A percentile compares a stretch with the other conserved stretches of the same genome.
Evolutionary conservation across 805 yeast genomes (phyloP).

Genomic region (Candida orba): DNA sequence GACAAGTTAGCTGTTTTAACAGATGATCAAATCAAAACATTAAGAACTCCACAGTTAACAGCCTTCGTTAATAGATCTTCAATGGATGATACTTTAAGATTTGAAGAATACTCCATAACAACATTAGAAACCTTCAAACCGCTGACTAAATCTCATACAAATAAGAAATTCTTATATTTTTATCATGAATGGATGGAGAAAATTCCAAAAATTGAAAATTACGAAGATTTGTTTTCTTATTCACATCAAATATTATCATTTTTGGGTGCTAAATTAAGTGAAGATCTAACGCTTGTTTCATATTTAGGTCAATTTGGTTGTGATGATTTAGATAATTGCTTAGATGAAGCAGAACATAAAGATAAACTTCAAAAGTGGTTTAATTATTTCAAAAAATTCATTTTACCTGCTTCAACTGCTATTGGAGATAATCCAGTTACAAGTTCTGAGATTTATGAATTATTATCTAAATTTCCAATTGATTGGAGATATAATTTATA

Average conservation of each 20-base stretch:
- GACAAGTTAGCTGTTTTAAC: constrained; percentile 15
- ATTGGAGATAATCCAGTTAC: constrained; percentile 51
- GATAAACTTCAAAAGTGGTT: constrained; percentile 39
- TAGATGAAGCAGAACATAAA: constrained; percentile 11
- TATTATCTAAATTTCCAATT: constrained; percentile 47
- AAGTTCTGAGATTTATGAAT: constrained; percentile 49
- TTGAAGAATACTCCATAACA: constrained; percentile 21
- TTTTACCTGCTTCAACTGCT: constrained; percentile 49
- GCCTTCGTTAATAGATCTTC: constrained; percentile 18
- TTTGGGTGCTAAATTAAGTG: constrained; percentile 48
- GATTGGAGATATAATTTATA: constrained; percentile 70
- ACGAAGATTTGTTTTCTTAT: constrained; percentile 39
- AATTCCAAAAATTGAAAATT: constrained; percentile 30
- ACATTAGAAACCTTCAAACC: constrained; percentile 26
- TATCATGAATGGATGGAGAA: constrained; percentile 41
- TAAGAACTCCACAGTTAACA: constrained; percentile 22
- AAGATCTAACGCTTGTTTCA: constrained; percentile 40
- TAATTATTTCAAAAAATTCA: constrained; percentile 52
- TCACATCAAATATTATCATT: constrained; percentile 45
- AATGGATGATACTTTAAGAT: constrained; percentile 24
- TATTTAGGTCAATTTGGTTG: constrained; percentile 57
- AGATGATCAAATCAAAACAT: constrained; percentile 5
- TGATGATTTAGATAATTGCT: constrained; percentile 25
- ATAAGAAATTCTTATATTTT: constrained; percentile 30
- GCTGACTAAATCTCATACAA: constrained; percentile 17